phyloP scores from a whole-genome alignment of 257 asterid species.

The Misopates orontium region DNA sequence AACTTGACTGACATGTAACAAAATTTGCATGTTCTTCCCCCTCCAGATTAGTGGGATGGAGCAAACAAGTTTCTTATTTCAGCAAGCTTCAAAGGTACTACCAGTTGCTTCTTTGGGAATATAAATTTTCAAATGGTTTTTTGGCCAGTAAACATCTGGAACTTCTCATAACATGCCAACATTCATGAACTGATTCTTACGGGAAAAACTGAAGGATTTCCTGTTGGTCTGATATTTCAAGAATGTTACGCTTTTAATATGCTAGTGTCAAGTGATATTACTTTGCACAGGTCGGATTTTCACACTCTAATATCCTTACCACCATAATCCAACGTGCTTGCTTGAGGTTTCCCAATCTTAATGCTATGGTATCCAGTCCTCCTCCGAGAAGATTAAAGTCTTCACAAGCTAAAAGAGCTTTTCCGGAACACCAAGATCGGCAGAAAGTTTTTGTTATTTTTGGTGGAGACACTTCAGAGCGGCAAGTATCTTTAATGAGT shows the following conservation, averaged over 20 bases:
- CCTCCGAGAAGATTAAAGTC: slow-evolving; percentile 35
- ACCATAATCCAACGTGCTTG: slow-evolving; percentile 80
- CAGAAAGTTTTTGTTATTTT: slow-evolving; percentile 71
- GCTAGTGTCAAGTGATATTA: neutral
- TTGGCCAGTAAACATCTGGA: neutral
- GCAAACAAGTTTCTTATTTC: slow-evolving; percentile 92
- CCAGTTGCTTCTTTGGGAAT: neutral
- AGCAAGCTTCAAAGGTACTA: slow-evolving; percentile 86
- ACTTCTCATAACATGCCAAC: neutral
- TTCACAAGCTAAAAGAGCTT: slow-evolving; percentile 36
- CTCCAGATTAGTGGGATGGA: slow-evolving; percentile 91
- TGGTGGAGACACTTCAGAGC: slow-evolving; percentile 87
- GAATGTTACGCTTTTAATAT: neutral
- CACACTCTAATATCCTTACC: slow-evolving; percentile 82
- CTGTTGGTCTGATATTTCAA: neutral
- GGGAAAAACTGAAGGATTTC: neutral
- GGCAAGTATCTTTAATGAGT: slow-evolving; percentile 95
- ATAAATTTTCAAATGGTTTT: neutral
- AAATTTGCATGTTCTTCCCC: slow-evolving; percentile 19
- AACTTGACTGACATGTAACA: slow-evolving; percentile 20
- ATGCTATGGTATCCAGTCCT: slow-evolving; percentile 48
- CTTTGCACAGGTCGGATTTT: slow-evolving; percentile 75
- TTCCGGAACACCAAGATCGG: slow-evolving; percentile 29
- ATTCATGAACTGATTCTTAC: slow-evolving; percentile 1
- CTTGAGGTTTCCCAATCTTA: slow-evolving; percentile 69